Percentiles rank a stretch among this genome's conserved stretches.
phyloP scores from a whole-genome alignment of 352 stramenopile genomes.

The Phytopythium ostracodes region DNA sequence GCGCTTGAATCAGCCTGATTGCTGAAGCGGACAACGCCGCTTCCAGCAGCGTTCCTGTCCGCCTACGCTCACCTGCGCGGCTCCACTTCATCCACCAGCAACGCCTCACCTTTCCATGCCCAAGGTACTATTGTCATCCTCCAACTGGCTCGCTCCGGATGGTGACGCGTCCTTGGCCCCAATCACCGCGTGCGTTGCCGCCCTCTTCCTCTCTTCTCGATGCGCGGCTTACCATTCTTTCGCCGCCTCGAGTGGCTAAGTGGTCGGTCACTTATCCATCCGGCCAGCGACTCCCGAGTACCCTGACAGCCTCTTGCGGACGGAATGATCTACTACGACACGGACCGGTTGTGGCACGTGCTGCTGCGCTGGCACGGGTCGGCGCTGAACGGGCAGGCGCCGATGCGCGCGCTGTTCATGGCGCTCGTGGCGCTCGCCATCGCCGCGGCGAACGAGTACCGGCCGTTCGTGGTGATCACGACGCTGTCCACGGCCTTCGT shows the following conservation, averaged over 20 bases:
- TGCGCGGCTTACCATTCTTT: too few species aligned
- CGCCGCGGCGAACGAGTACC: slow-evolving; percentile 41
- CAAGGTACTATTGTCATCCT: too few species aligned
- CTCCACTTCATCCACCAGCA: too few species aligned
- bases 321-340: slow-evolving; percentile 84
- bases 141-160: too few species aligned
- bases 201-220: too few species aligned
- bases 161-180: too few species aligned
- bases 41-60: background rate
- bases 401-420: slow-evolving; percentile 58
- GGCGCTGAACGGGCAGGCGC: slow-evolving; percentile 65
- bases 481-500: slow-evolving; percentile 69
- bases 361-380: slow-evolving; percentile 72
- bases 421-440: slow-evolving; percentile 54
- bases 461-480: slow-evolving; percentile 63
- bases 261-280: too few species aligned
- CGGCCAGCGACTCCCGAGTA: too few species aligned
- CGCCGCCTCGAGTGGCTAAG: background rate
- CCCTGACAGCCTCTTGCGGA: too few species aligned
- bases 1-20: background rate
- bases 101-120: background rate
- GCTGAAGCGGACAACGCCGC: background rate
- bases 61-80: background rate
- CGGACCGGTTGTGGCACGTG: slow-evolving; percentile 46
- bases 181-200: too few species aligned